Evolutionary conservation across 352 stramenopile species (phyloP), one percentile per base, ranked within the genome.

Genomic region (Phytophthora foliorum): DNA sequence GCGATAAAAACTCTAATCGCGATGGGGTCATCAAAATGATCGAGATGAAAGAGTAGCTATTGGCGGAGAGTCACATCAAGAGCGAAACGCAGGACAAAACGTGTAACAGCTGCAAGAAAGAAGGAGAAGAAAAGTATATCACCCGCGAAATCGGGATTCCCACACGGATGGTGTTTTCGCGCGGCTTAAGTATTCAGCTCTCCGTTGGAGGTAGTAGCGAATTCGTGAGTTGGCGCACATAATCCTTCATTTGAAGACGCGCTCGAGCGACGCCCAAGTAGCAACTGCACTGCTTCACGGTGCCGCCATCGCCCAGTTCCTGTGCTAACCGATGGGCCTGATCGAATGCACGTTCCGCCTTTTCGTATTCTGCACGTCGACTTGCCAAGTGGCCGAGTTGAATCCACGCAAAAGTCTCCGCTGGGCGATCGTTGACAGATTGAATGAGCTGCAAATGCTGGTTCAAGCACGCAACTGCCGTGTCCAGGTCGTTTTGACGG

Each of bases 371-470:
- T 4, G 67, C 74, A 8, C 67, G 24, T 27, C 79, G 81, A 53
- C 79, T 90, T 27, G 84, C 86, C 21, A 97, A 69, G 32, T 95
- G 73, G 0, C 90, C 90, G 1, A 97, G 75, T 48, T 95, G 89
- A 53, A 95, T 93, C 88, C 88, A 97, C 9, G 90, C 87, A 50
- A 94, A 94, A 9, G 86, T 82, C 64, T 97, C 90, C 0, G 79
- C 88, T 14, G 84, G 67, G 10, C 74, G 80, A 66, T 97, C 89
- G 34, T 84, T 85, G 17, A 97, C 82, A 27, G 84, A 90, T 71
- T 97, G 89, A 21, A 95, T 89, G 11, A 97, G 83, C 69, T 97
- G 90, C 10, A 97, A 59, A 63, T 97, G 89, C 74, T 97, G 91
- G 56, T 97, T 91, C 72, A 97, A 88, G 59, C 90, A 97, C 7